Percentiles rank a stretch among this genome's conserved stretches.
Evolutionary conservation across 2,329 filamentous ascomycete genomes (phyloP).

Genomic region (Alternaria rosae): DNA sequence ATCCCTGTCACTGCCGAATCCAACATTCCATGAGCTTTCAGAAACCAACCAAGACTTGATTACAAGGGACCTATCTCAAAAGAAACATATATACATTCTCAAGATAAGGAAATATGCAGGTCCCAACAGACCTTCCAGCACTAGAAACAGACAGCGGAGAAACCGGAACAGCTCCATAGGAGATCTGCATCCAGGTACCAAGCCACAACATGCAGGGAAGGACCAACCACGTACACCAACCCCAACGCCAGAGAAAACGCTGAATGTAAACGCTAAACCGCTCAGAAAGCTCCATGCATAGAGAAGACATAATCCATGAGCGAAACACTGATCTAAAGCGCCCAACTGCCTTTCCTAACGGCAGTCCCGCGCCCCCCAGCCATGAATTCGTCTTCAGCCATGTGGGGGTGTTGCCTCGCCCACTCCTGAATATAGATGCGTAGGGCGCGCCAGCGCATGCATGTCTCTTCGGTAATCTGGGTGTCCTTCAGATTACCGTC

Average conservation of each 20-base stretch:
- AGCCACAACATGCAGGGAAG: neutral
- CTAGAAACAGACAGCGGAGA: neutral
- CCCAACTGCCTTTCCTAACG: slow-evolving; percentile 60
- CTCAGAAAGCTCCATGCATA: slow-evolving; percentile 11
- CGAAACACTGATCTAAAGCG: slow-evolving; percentile 28
- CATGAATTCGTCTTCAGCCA: slow-evolving; percentile 51
- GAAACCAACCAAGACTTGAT: neutral
- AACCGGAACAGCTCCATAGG: slow-evolving; percentile 5
- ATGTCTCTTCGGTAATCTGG: slow-evolving; percentile 60
- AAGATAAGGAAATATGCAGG: slow-evolving; percentile 1
- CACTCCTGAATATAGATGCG: slow-evolving; percentile 86
- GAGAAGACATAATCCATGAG: slow-evolving; percentile 11
- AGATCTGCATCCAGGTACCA: slow-evolving; percentile 1
- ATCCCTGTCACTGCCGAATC: neutral
- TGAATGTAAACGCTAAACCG: slow-evolving; percentile 27
- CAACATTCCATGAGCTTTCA: neutral
- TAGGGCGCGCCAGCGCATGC: slow-evolving; percentile 83
- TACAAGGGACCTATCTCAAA: slow-evolving; percentile 8
- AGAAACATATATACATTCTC: neutral
- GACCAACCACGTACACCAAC: neutral
- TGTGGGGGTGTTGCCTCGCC: slow-evolving; percentile 83
- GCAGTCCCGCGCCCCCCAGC: slow-evolving; percentile 51
- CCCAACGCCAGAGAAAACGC: slow-evolving; percentile 1
- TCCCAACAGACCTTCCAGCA: neutral
- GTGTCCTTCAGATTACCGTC: slow-evolving; percentile 58